Percentiles rank a stretch among this genome's conserved stretches.
Evolutionary conservation across 2,329 filamentous ascomycete species (phyloP).

Genomic region (Clonostachys rosea): DNA sequence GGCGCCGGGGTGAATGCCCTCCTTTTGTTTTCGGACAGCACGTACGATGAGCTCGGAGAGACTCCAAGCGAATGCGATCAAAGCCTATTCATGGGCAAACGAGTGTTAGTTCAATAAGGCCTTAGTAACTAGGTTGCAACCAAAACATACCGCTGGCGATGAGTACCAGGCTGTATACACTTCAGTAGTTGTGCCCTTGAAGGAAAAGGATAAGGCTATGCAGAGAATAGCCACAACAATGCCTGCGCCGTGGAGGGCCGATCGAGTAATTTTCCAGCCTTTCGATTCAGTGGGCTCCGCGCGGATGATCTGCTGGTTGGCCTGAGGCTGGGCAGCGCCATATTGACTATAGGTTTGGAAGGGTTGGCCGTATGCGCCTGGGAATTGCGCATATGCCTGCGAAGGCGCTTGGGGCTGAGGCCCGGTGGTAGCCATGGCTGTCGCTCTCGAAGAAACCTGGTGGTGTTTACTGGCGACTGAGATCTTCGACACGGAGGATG

Average conservation of each 20-base stretch:
- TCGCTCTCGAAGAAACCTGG: too few relatives aligned
- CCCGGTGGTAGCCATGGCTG: too few relatives aligned
- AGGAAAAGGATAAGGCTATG: slow-evolving; percentile 17
- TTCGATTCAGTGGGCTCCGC: slow-evolving; percentile 8
- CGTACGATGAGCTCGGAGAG: slow-evolving; percentile 29
- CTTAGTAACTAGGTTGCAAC: not conserved
- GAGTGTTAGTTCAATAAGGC: too few relatives aligned
- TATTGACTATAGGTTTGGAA: slow-evolving; percentile 13
- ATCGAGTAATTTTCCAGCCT: slow-evolving; percentile 19
- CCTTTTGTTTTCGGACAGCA: slow-evolving; percentile 18
- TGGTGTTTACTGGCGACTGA: too few relatives aligned
- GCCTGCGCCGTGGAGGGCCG: slow-evolving; percentile 16
- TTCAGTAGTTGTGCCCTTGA: slow-evolving; percentile 7
- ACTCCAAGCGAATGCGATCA: slow-evolving; percentile 28
- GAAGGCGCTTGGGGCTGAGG: too few relatives aligned
- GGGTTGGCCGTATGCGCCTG: slow-evolving; percentile 15
- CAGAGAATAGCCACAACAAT: slow-evolving; percentile 17
- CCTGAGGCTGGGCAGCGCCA: slow-evolving; percentile 3
- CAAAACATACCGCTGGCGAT: slow-evolving; percentile 4
- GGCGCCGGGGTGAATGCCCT: slow-evolving; percentile 34
- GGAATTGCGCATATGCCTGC: slow-evolving; percentile 7
- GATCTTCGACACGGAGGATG: too few relatives aligned
- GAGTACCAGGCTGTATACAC: slow-evolving; percentile 4
- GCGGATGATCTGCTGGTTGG: slow-evolving; percentile 2
- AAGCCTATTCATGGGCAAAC: slow-evolving; percentile 16